Evolutionary conservation across 768 basidiomycete species (phyloP), one percentile per base, ranked within the genome.

Genomic region (Lactifluus echinatus): DNA sequence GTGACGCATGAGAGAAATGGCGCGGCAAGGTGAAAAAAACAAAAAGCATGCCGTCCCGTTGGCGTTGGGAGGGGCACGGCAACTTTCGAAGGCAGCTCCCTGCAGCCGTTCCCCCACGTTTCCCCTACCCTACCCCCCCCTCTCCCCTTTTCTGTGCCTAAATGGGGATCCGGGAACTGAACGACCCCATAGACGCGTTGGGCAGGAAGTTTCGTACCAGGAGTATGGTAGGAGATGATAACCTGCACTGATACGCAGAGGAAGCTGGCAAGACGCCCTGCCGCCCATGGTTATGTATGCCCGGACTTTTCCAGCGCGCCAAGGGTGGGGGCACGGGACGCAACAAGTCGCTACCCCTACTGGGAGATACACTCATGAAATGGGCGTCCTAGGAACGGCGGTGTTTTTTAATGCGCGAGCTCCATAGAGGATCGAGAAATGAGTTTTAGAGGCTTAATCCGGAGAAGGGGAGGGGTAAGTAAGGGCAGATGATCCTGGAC

Each of bases 401-500:
- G 51, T 36, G 47, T 37, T 28, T 34, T 29, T 59, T 54, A 24
- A 47, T 47, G 19, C 31, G 31, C 21, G 37, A 31, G 23, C 12
- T 44, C 29, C 36, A 26, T 49, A 26, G 21, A n/a, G 34, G 15
- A n/a, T 26, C 17, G 24, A 40, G 24, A 44, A n/a, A 53, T 17
- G 8, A 15, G 34, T 8, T 8, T 29, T 4, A 15, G n/a, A n/a
- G n/a, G n/a, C 39, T 21, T 50, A 26, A 17, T 43, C 43, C 53
- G 33, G 47, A 29, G 39, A 44, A 19, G 24, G 37, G 37, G 8
- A 10, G 43, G 36, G n/a, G 15, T n/a, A 17, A 28, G 14, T 8
- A 10, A 39, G 37, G 11, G 19, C 12, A 53, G 39, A 49, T 47
- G 52, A 49, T 10, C 34, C 26, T 47, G 58, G 58, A 55, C 53